Evolutionary conservation across 208 protist species (phyloP).

Genomic region (Leishmania major): DNA sequence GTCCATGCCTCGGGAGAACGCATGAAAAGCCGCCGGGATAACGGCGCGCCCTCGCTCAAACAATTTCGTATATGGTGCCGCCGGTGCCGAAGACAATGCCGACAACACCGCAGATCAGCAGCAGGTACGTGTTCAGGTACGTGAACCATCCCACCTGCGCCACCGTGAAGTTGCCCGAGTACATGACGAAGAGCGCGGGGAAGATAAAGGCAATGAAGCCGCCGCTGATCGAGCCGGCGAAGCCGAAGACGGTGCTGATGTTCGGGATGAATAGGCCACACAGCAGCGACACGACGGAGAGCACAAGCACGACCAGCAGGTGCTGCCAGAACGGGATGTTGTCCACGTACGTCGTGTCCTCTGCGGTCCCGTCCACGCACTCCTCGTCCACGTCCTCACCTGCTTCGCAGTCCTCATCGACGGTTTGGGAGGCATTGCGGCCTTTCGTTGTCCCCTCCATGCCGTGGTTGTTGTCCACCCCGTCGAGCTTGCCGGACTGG

Average conservation of each 20-base stretch:
- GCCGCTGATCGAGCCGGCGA: slow-evolving; percentile 57
- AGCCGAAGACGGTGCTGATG: slow-evolving; percentile 69
- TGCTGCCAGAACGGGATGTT: slow-evolving; percentile 53
- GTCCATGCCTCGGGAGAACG: too few relatives aligned
- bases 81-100: slow-evolving; percentile 37
- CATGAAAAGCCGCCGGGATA: too few relatives aligned
- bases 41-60: not conserved
- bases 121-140: slow-evolving; percentile 57
- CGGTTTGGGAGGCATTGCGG: not conserved
- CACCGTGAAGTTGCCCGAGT: slow-evolving; percentile 52
- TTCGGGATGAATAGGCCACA: slow-evolving; percentile 76
- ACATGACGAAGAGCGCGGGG: slow-evolving; percentile 63
- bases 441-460: not conserved
- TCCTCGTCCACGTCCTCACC: not conserved
- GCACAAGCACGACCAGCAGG: slow-evolving; percentile 32
- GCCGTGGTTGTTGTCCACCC: not conserved
- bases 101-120: slow-evolving; percentile 43
- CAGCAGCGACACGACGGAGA: slow-evolving; percentile 43
- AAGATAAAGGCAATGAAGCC: slow-evolving; percentile 67
- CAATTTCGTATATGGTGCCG: slow-evolving; percentile 34
- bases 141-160: slow-evolving; percentile 45
- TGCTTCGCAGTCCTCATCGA: not conserved
- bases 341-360: slow-evolving; percentile 42
- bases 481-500: not conserved
- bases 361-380: slow-evolving; percentile 6